A percentile compares a stretch with the other conserved stretches of the same genome.
These are phyloP conservation scores for Globisporangium apiculatum DNA, from an alignment of 352 stramenopile genomes.

Conservation along the genomic window DNA sequence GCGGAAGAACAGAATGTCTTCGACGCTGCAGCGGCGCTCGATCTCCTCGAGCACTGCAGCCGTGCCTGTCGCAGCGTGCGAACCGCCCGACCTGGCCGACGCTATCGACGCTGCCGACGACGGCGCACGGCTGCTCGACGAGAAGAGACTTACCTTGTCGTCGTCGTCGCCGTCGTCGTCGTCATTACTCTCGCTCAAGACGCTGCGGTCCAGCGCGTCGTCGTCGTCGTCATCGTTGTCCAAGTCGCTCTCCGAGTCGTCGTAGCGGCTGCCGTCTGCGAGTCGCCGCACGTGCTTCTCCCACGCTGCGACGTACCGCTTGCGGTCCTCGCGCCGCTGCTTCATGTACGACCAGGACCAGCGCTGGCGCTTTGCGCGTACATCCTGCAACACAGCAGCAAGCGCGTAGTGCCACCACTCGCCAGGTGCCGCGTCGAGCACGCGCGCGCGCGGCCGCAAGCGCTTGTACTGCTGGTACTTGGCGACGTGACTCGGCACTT, in stretches of 20 bases:
- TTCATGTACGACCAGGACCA: constrained; percentile 85
- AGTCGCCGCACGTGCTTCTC: constrained; percentile 22
- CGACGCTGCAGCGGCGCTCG: constrained; percentile 56
- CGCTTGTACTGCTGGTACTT: constrained; percentile 78
- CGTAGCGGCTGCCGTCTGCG: constrained; percentile 24
- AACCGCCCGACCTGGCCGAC: constrained; percentile 3
- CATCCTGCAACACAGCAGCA: constrained; percentile 45
- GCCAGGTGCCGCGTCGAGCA: constrained; percentile 40
- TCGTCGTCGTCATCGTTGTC: constrained; percentile 44
- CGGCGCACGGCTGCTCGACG: neutral
- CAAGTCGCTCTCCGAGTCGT: constrained; percentile 51
- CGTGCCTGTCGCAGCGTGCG: neutral
- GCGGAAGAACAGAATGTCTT: constrained; percentile 84
- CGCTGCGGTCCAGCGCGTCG: neutral
- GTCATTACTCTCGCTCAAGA: constrained; percentile 3
- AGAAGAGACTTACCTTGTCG: constrained; percentile 10
- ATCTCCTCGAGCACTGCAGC: constrained; percentile 54
- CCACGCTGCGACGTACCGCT: constrained; percentile 69
- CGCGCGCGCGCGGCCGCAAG: constrained; percentile 39
- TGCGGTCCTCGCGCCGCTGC: constrained; percentile 69
- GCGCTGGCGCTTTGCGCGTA: constrained; percentile 49
- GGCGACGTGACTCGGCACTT: constrained; percentile 61
- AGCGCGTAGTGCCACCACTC: constrained; percentile 85
- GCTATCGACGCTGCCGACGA: neutral
- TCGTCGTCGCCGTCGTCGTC: constrained; percentile 9